These are phyloP conservation scores for Diaporthe sp. DNA, from an alignment of 2,329 filamentous ascomycete genomes.

Conservation along the genomic window DNA sequence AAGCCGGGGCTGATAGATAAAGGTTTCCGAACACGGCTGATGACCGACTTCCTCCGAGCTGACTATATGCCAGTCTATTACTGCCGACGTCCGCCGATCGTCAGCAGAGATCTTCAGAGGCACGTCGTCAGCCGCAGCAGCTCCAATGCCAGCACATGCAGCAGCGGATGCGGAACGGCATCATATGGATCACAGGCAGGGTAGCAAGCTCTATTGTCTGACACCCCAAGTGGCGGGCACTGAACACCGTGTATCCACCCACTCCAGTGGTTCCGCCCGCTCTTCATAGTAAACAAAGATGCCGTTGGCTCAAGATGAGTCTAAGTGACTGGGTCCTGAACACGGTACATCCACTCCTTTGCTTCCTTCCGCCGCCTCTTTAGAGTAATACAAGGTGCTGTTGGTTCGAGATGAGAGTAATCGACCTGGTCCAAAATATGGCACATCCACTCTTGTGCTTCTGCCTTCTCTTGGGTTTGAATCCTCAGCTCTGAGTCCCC, in stretches of 20 bases:
- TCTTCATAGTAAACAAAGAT: neutral
- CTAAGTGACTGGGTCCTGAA: neutral
- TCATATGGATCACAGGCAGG: neutral
- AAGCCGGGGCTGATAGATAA: neutral
- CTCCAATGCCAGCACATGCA: neutral
- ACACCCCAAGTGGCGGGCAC: neutral
- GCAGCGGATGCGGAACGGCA: neutral
- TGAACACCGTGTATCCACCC: neutral
- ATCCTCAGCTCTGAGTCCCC: neutral
- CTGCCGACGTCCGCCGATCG: neutral
- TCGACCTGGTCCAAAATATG: neutral
- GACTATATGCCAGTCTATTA: neutral
- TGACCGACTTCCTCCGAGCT: neutral
- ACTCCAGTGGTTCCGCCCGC: neutral
- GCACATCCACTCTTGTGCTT: neutral
- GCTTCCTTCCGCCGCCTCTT: neutral
- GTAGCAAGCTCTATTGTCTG: neutral
- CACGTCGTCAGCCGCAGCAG: neutral
- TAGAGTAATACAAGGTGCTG: neutral
- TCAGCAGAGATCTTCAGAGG: neutral
- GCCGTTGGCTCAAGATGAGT: neutral
- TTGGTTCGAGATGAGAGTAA: neutral
- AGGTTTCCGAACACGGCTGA: neutral
- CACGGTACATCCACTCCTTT: neutral
- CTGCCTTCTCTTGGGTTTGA: neutral